Conservation (phyloP, 1,139 yeast genomes). For the Pneumocystis murina region DNA sequence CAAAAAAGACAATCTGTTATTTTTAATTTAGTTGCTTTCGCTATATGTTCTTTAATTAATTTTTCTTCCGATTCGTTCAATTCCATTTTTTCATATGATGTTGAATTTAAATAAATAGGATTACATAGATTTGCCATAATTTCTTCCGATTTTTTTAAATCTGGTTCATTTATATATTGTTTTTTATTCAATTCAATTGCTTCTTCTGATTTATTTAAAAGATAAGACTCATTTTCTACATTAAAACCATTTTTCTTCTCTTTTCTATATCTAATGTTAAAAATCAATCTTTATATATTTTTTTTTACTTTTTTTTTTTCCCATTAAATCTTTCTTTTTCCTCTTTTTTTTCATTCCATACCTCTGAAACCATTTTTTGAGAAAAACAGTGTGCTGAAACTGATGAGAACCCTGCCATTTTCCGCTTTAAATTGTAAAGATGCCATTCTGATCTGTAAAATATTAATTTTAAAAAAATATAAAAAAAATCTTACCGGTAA, state of each 20-base stretch:
- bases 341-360: conserved; percentile 16
- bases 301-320: conserved; percentile 16
- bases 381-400: conserved; percentile 70
- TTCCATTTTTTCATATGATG: not conserved
- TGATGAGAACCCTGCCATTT: conserved; percentile 74
- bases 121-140: not conserved
- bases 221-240: conserved; percentile 10
- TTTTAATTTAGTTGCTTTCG: conserved; percentile 37
- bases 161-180: not conserved
- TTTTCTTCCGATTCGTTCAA: not conserved
- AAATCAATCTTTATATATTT: not conserved
- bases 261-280: no score
- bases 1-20: conserved; percentile 62
- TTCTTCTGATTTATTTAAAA: not conserved
- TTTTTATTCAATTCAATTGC: conserved; percentile 8
- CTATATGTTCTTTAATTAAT: not conserved
- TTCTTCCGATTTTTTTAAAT: not conserved
- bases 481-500: conserved; percentile 3
- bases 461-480: not conserved
- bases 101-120: not conserved
- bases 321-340: conserved; percentile 20
- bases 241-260: conserved; percentile 8
- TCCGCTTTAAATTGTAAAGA: conserved; percentile 75
- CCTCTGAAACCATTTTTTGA: conserved; percentile 39
- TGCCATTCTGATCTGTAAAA: conserved; percentile 92